phyloP scores from a whole-genome alignment of 2,329 filamentous ascomycete genomes.

The Aspergillus chevalieri region DNA sequence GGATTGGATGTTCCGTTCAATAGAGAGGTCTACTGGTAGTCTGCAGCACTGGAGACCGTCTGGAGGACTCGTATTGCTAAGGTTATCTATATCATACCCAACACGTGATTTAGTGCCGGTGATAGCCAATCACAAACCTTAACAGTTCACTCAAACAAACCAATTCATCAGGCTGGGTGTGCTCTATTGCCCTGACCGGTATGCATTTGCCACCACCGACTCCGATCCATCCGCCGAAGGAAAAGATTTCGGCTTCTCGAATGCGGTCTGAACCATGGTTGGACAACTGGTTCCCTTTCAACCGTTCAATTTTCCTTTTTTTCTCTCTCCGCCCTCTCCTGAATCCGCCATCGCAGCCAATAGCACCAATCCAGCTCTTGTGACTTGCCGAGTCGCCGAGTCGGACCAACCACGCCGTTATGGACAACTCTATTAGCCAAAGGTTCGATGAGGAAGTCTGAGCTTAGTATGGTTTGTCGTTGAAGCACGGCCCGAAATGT shows the following conservation, averaged over 20 bases:
- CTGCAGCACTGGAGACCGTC: no score
- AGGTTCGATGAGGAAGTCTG: no score
- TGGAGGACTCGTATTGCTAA: not conserved
- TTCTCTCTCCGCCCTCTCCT: not conserved
- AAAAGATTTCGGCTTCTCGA: no score
- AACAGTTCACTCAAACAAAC: not conserved
- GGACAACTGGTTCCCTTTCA: not conserved
- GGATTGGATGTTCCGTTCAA: no score
- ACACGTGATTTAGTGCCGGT: not conserved
- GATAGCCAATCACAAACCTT: not conserved
- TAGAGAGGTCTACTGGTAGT: no score
- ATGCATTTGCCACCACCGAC: not conserved
- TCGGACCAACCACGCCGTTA: no score
- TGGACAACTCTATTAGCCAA: no score
- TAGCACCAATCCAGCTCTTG: not conserved
- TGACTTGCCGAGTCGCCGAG: no score
- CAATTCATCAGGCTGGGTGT: not conserved
- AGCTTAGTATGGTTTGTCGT: no score
- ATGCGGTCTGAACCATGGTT: no score
- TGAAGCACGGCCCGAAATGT: no score
- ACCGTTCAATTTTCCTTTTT: not conserved
- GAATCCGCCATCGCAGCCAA: not conserved
- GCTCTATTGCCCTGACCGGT: not conserved
- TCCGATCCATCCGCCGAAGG: no score
- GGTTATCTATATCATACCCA: not conserved